phyloP scores from a whole-genome alignment of 2,329 filamentous ascomycete genomes.

The Ceratocystiopsis brevicomis region DNA sequence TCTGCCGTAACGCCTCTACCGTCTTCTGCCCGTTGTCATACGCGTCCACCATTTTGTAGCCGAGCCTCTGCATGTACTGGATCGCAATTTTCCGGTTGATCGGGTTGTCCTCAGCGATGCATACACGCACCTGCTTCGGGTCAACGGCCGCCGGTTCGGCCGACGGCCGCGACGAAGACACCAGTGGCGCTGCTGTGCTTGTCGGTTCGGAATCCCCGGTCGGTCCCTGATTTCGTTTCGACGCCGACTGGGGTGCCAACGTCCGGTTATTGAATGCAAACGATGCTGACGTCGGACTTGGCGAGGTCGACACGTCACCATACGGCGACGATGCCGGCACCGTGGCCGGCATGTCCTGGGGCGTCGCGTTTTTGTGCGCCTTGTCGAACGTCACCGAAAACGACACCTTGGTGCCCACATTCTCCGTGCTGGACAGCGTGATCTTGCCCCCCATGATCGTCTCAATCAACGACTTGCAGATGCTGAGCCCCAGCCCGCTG shows the following conservation, averaged over 20 bases:
- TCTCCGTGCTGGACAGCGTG: conserved; percentile 58
- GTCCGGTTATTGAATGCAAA: neutral
- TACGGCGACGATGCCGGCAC: conserved; percentile 2
- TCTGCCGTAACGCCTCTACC: conserved; percentile 63
- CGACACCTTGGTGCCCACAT: conserved; percentile 50
- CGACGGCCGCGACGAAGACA: too few species aligned
- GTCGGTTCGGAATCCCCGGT: too few species aligned
- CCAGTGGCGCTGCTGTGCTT: too few species aligned
- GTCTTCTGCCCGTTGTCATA: conserved; percentile 82
- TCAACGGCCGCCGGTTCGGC: conserved; percentile 17
- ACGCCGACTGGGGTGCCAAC: neutral
- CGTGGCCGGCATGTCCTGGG: conserved; percentile 1
- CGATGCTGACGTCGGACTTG: neutral
- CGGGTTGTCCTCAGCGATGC: conserved; percentile 85
- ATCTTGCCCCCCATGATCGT: conserved; percentile 80
- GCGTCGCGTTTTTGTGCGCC: conserved; percentile 21
- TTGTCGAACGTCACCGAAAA: conserved; percentile 81
- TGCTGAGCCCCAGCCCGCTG: conserved; percentile 76
- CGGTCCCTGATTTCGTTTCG: neutral
- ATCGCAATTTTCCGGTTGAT: conserved; percentile 93
- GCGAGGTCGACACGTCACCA: neutral
- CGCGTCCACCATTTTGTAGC: conserved; percentile 63
- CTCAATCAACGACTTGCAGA: conserved; percentile 87
- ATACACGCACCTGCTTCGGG: conserved; percentile 64
- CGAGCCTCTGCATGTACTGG: conserved; percentile 70